Conservation (phyloP, 192 early-diverging fungal genomes). For the Umbelopsis vinacea region DNA sequence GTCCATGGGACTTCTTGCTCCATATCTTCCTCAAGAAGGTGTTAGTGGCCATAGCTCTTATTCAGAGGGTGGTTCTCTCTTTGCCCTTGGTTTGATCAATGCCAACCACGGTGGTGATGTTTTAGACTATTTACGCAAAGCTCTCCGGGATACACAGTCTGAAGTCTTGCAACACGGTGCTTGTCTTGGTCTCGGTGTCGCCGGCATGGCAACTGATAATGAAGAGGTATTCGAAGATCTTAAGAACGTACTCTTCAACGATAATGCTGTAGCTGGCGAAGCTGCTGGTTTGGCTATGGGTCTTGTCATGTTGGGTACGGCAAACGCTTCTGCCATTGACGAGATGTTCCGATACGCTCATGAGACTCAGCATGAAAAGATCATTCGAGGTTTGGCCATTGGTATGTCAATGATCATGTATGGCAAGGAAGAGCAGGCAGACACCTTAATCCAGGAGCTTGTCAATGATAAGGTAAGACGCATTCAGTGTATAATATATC, state of each 20-base stretch:
- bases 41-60: slow-evolving; percentile 84
- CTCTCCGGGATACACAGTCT: slow-evolving; percentile 74
- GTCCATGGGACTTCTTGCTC: slow-evolving; percentile 80
- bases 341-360: slow-evolving; percentile 98
- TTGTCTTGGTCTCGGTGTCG: slow-evolving; percentile 91
- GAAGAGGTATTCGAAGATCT: slow-evolving; percentile 88
- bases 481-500: neutral
- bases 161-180: slow-evolving; percentile 98
- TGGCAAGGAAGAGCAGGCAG: slow-evolving; percentile 94
- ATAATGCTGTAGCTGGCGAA: slow-evolving; percentile 97
- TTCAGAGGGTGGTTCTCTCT: slow-evolving; percentile 96
- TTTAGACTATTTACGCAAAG: slow-evolving; percentile 79
- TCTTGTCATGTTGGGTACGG: slow-evolving; percentile 96
- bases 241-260: slow-evolving; percentile 86
- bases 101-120: slow-evolving; percentile 92
- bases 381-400: slow-evolving; percentile 93
- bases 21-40: slow-evolving; percentile 94
- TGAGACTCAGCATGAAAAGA: slow-evolving; percentile 99
- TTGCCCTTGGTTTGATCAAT: slow-evolving; percentile 96
- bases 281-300: slow-evolving; percentile 97
- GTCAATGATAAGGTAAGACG: slow-evolving; percentile 76
- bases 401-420: slow-evolving; percentile 98
- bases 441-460: slow-evolving; percentile 85
- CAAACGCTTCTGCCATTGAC: slow-evolving; percentile 75
- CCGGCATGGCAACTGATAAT: slow-evolving; percentile 94